These are phyloP conservation scores for Phytophthora tentaculata DNA, from an alignment of 352 stramenopile species.

Conservation along the genomic window DNA sequence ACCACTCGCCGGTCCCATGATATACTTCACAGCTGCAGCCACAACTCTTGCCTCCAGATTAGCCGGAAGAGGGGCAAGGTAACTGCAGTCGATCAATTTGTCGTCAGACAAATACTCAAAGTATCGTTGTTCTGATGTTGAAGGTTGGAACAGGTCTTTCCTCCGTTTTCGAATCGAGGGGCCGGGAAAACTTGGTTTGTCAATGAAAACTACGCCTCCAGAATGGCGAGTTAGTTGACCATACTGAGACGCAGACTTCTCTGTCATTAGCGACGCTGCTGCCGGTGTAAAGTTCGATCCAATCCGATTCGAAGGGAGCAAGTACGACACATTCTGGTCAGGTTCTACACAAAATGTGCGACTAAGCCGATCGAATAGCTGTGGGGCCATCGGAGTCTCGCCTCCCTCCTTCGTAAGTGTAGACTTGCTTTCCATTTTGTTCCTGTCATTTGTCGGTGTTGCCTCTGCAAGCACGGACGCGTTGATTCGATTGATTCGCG, in stretches of 20 bases:
- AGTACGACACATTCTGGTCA: slow-evolving; percentile 57
- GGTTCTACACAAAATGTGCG: slow-evolving; percentile 79
- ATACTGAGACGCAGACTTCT: slow-evolving; percentile 40
- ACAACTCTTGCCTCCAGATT: slow-evolving; percentile 53
- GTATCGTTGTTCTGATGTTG: slow-evolving; percentile 54
- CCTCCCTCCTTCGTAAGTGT: background rate
- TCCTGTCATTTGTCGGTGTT: background rate
- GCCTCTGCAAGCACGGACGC: background rate
- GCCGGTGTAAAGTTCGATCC: slow-evolving; percentile 68
- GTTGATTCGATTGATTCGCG: slow-evolving; percentile 8
- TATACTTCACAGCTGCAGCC: slow-evolving; percentile 59
- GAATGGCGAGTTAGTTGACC: slow-evolving; percentile 3
- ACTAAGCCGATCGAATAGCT: slow-evolving; percentile 71
- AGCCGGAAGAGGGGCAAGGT: slow-evolving; percentile 43
- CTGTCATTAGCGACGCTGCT: slow-evolving; percentile 50
- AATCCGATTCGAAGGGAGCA: slow-evolving; percentile 78
- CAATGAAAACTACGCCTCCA: slow-evolving; percentile 24
- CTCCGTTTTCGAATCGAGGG: background rate
- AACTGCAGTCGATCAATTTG: slow-evolving; percentile 47
- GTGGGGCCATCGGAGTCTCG: slow-evolving; percentile 3
- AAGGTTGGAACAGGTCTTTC: background rate
- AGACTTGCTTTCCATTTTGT: background rate
- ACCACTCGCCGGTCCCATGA: slow-evolving; percentile 34
- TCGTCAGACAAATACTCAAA: slow-evolving; percentile 59
- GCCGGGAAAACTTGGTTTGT: background rate